A percentile compares a stretch with the other conserved stretches of the same genome.
These are phyloP conservation scores for Oryza officinalis DNA, from an alignment of 176 grass and related monocot species.

Conservation along the genomic window DNA sequence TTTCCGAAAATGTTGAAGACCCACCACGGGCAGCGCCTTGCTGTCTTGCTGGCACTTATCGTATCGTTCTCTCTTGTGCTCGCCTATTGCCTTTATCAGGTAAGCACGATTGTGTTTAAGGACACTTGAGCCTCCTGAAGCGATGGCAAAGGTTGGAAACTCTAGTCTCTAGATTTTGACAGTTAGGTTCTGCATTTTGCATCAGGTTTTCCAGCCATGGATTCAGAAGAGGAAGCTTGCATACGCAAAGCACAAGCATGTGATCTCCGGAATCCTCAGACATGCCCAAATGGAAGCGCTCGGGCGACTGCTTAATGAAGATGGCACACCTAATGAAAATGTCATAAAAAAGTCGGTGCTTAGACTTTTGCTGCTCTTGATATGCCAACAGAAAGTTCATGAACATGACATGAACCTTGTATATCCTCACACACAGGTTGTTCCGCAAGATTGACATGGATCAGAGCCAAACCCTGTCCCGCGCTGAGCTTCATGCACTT, in stretches of 20 bases:
- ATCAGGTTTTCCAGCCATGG: slow-evolving; percentile 96
- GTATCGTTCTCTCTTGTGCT: slow-evolving; percentile 65
- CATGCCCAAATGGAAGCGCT: slow-evolving; percentile 52
- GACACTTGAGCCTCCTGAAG: not conserved
- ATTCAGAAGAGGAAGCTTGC: slow-evolving; percentile 87
- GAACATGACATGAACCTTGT: slow-evolving; percentile 18
- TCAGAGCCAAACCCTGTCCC: slow-evolving; percentile 39
- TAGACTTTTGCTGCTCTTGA: not conserved
- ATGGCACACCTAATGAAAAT: slow-evolving; percentile 57
- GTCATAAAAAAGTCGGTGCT: slow-evolving; percentile 64
- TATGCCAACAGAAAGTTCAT: slow-evolving; percentile 13
- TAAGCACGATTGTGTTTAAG: slow-evolving; percentile 23
- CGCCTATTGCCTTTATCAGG: slow-evolving; percentile 85
- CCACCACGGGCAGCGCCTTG: slow-evolving; percentile 53
- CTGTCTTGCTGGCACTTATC: slow-evolving; percentile 69
- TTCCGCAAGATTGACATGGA: slow-evolving; percentile 74
- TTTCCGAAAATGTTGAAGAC: slow-evolving; percentile 74
- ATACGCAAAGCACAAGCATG: slow-evolving; percentile 88
- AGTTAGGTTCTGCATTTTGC: slow-evolving; percentile 19
- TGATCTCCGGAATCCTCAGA: slow-evolving; percentile 90
- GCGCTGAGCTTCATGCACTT: slow-evolving; percentile 66
- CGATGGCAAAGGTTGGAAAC: not conserved
- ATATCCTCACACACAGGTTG: slow-evolving; percentile 49
- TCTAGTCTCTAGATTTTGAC: slow-evolving; percentile 4
- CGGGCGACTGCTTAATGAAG: slow-evolving; percentile 52